Base-by-base conservation (phyloP, 345 rosid genomes). In the Rhizophora mangle region DNA sequence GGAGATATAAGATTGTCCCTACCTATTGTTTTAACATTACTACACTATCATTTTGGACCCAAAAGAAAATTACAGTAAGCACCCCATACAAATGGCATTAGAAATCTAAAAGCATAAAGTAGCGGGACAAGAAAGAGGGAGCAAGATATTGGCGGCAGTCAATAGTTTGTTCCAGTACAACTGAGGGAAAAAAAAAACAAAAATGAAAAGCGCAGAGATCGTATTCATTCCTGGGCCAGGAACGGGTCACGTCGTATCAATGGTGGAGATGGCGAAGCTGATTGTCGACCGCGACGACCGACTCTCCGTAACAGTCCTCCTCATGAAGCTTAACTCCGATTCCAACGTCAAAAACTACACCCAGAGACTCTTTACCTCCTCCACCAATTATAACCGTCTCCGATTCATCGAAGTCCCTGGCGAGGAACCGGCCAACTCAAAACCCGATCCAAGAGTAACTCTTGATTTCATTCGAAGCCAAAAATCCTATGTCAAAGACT, bases 201-300 rank as follows among this genome's bases (percentile, higher is more conserved):
- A 54, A 24, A 54, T 54, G 27, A 24, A 54, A 54, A 54, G 10
- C 10, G 24, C 24, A 0, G 27, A 54, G 58, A 26, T 70, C 6
- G 49, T 70, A 8, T 62, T 70, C 29, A 24, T 70, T 18, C 68
- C 74, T 7, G 31, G 18, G 4, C 74, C 68, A 16, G 67, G n/a
- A 31, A 37, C 36, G 39, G 74, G 74, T 30, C 74, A 70, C 61
- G 34, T 70, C 27, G 67, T 63, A 27, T 55, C 74, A 11, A 21
- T 51, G 27, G 19, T 62, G 3, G 68, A 62, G 47, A 51, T 54
- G 21, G 60, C 68, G 20, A 70, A 62, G 61, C 31, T 6, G 6
- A 7, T 70, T 8, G n/a, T 52, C 60, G 27, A 18, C 16, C 60
- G 32, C 16, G 51, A 62, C 8, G 61, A 62, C 37, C 34, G 52